Conservation (phyloP, 345 rosid species). For the Corchorus capsularis region DNA sequence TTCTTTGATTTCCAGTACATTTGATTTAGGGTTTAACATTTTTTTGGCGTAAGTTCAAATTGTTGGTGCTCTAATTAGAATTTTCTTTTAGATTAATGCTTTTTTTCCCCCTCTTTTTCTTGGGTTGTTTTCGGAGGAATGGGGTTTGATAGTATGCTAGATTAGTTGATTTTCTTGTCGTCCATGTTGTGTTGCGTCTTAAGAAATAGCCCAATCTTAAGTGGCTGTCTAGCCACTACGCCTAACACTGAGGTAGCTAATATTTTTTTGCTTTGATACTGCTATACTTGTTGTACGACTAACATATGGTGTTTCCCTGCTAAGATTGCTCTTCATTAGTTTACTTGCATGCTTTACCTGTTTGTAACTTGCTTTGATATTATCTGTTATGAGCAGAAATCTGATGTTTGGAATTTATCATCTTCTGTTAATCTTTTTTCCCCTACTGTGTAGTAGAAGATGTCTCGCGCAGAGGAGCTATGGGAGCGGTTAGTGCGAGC, state of each 20-base stretch:
- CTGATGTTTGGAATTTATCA: constrained; percentile 10
- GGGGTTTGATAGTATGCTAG: not conserved
- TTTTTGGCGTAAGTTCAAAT: not conserved
- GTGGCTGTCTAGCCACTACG: too few species aligned
- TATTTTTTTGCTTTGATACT: not conserved
- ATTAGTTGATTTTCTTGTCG: not conserved
- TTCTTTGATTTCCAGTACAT: not conserved
- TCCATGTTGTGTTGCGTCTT: not conserved
- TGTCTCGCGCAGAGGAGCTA: constrained; percentile 75
- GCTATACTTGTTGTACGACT: not conserved
- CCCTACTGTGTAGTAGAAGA: constrained; percentile 34
- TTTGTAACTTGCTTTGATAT: not conserved
- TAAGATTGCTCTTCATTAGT: not conserved
- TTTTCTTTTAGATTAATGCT: not conserved
- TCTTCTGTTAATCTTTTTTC: not conserved
- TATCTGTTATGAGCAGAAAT: not conserved
- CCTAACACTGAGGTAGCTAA: not conserved
- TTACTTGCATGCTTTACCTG: not conserved
- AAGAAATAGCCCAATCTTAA: not conserved
- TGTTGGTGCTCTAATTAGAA: not conserved
- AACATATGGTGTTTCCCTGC: not conserved
- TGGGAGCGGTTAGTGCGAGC: constrained; percentile 95
- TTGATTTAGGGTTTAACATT: not conserved
- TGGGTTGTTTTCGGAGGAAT: not conserved
- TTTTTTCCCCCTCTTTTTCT: not conserved